These are phyloP conservation scores for Puya raimondii DNA, from an alignment of 176 grass and related monocot species.

Conservation along the genomic window DNA sequence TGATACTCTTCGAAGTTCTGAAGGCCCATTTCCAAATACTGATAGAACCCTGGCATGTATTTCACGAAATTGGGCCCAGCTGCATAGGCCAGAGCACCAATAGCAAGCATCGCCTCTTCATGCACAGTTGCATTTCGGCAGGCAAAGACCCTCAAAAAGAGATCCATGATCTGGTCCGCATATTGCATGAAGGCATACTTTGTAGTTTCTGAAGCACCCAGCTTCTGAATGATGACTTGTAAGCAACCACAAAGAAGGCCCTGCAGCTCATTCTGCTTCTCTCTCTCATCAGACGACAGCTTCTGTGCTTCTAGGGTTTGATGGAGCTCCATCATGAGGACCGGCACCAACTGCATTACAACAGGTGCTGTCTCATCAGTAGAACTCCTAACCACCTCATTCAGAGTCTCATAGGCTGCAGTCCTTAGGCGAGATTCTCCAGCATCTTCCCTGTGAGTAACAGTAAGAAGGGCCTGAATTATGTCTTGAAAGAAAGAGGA, in stretches of 20 bases:
- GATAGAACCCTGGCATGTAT: slow-evolving; percentile 83
- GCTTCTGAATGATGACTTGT: slow-evolving; percentile 83
- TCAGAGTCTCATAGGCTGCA: slow-evolving; percentile 75
- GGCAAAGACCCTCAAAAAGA: slow-evolving; percentile 79
- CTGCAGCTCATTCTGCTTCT: slow-evolving; percentile 78
- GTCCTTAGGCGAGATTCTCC: slow-evolving; percentile 61
- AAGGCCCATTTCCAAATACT: slow-evolving; percentile 86
- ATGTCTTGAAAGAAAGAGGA: slow-evolving; percentile 87
- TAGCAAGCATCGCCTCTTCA: slow-evolving; percentile 89
- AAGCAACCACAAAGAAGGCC: slow-evolving; percentile 80
- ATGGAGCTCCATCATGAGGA: slow-evolving; percentile 81
- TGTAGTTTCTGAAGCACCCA: slow-evolving; percentile 59
- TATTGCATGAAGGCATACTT: slow-evolving; percentile 83
- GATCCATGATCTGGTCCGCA: slow-evolving; percentile 80
- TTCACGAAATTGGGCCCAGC: slow-evolving; percentile 62
- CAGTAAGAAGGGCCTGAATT: slow-evolving; percentile 69
- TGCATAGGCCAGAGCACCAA: slow-evolving; percentile 85
- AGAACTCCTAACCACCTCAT: slow-evolving; percentile 83
- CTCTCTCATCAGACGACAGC: slow-evolving; percentile 68
- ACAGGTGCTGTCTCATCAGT: slow-evolving; percentile 62
- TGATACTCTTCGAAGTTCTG: slow-evolving; percentile 96
- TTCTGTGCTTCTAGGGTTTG: slow-evolving; percentile 72
- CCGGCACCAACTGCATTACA: slow-evolving; percentile 78
- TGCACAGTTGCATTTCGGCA: slow-evolving; percentile 83
- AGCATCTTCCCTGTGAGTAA: slow-evolving; percentile 83